A percentile compares a stretch with the other conserved stretches of the same genome.
Conservation (phyloP, 805 yeast species). For the Jamesozyma rosinii region DNA sequence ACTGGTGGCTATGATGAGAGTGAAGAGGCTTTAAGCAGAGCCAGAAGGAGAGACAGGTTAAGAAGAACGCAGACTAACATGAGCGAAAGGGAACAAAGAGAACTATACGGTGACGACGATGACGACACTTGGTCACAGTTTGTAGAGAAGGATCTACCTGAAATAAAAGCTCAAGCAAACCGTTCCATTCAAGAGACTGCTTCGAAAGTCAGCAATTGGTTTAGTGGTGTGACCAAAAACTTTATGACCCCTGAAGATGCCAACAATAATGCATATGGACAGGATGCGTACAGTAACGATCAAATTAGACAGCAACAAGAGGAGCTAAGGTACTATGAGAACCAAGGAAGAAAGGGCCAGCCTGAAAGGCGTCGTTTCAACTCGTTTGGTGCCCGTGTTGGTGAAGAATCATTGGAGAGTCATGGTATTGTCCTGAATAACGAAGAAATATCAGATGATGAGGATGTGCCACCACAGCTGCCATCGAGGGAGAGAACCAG, state of each 20-base stretch:
- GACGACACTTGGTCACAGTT: constrained; percentile 48
- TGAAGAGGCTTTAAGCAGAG: constrained; percentile 19
- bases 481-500: constrained; percentile 15
- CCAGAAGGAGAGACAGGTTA: constrained; percentile 23
- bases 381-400: constrained; percentile 28
- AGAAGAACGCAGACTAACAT: constrained; percentile 6
- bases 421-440: constrained; percentile 26
- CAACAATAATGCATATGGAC: not conserved
- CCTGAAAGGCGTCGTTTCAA: constrained; percentile 25
- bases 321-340: constrained; percentile 10
- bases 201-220: constrained; percentile 68
- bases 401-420: constrained; percentile 24
- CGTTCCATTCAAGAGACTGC: constrained; percentile 78
- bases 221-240: constrained; percentile 42
- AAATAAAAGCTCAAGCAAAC: constrained; percentile 55
- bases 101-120: constrained; percentile 31
- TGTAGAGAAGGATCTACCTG: constrained; percentile 46
- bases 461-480: constrained; percentile 29
- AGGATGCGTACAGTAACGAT: constrained; percentile 1
- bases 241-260: constrained; percentile 9
- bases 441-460: constrained; percentile 28
- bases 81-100: constrained; percentile 11
- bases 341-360: constrained; percentile 3
- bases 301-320: constrained; percentile 14
- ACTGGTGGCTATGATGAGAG: constrained; percentile 8